A percentile compares a stretch with the other conserved stretches of the same genome.
These are phyloP conservation scores for Torrubiella hemipterigena DNA, from an alignment of 2,329 filamentous ascomycete species.

Conservation along the genomic window DNA sequence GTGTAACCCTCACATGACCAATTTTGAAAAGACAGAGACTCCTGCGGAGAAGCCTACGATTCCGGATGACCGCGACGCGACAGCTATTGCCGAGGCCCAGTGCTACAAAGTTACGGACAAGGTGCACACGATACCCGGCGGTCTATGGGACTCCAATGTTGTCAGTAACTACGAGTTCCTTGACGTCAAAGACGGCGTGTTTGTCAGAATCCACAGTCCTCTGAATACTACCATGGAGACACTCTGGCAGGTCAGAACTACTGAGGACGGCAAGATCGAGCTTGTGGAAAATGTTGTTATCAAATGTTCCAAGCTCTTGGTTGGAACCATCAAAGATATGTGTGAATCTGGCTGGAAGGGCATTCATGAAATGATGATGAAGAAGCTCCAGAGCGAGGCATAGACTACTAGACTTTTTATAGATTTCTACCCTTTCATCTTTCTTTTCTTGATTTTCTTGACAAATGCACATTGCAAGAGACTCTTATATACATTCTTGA, in stretches of 20 bases:
- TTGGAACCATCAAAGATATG: conserved; percentile 35
- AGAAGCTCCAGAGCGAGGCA: conserved; percentile 21
- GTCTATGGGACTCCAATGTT: conserved; percentile 42
- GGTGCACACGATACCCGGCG: conserved; percentile 39
- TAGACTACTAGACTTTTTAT: no score
- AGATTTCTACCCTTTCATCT: no score
- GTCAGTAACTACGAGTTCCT: conserved; percentile 43
- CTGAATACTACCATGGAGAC: conserved; percentile 41
- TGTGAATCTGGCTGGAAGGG: conserved; percentile 37
- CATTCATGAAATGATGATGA: conserved; percentile 36
- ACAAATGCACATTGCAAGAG: no score
- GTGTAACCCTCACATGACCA: conserved; percentile 39
- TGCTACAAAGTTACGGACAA: conserved; percentile 37
- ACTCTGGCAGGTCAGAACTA: conserved; percentile 29
- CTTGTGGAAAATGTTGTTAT: conserved; percentile 39
- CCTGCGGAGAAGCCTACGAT: conserved; percentile 15
- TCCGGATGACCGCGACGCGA: conserved; percentile 14
- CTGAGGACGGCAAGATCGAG: conserved; percentile 20
- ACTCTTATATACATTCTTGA: no score
- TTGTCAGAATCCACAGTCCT: conserved; percentile 38
- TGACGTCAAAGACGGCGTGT: conserved; percentile 34
- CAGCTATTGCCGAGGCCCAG: conserved; percentile 15
- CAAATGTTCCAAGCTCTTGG: conserved; percentile 34
- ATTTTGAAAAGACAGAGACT: conserved; percentile 23
- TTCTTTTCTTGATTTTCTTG: no score